phyloP scores from a whole-genome alignment of 805 yeast genomes.

The Teunomyces tritomae region DNA sequence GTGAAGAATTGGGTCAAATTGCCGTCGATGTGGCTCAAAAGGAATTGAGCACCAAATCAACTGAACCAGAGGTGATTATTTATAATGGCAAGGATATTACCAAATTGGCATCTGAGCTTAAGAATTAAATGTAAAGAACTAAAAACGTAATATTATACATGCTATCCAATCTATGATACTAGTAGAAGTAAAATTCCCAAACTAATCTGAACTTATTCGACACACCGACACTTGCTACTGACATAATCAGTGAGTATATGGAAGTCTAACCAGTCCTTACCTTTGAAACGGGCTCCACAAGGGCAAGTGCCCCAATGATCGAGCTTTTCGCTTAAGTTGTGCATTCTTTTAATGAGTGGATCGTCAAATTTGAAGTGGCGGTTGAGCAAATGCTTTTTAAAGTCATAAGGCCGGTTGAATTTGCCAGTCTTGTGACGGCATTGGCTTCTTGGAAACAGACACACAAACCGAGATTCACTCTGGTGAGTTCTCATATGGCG shows the following conservation, averaged over 20 bases:
- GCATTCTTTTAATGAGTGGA: constrained; percentile 39
- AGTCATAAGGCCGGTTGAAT: constrained; percentile 68
- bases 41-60: background rate
- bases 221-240: constrained; percentile 6
- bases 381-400: constrained; percentile 61
- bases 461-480: constrained; percentile 51
- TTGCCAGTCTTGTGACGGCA: constrained; percentile 60
- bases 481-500: constrained; percentile 65
- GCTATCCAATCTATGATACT: constrained; percentile 1
- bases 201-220: constrained; percentile 4
- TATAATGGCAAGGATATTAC: constrained; percentile 19
- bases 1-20: constrained; percentile 62
- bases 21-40: constrained; percentile 32
- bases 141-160: constrained; percentile 1
- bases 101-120: constrained; percentile 13
- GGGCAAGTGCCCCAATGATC: constrained; percentile 50
- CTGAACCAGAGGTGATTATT: constrained; percentile 20
- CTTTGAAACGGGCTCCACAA: constrained; percentile 34
- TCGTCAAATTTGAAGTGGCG: constrained; percentile 58
- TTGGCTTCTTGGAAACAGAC: constrained; percentile 53
- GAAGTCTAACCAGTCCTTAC: constrained; percentile 35
- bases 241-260: constrained; percentile 30
- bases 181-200: background rate
- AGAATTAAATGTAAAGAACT: background rate
- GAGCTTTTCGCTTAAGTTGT: constrained; percentile 53